These are phyloP conservation scores for Grammothele lineata DNA, from an alignment of 768 basidiomycete genomes.

Conservation along the genomic window DNA sequence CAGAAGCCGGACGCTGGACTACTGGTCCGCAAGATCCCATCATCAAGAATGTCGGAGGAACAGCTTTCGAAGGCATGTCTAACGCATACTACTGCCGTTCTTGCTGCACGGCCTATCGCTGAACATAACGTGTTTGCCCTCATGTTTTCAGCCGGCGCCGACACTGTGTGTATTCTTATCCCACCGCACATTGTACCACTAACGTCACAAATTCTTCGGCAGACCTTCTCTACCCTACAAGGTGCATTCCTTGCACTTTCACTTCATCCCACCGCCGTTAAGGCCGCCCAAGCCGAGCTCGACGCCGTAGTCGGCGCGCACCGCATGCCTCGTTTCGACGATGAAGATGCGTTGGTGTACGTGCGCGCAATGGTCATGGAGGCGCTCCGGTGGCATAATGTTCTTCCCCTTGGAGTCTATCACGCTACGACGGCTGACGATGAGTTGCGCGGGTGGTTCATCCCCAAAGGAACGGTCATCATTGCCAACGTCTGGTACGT, in stretches of 20 bases:
- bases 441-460: conserved; percentile 35
- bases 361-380: conserved; percentile 15
- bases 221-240: neutral
- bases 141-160: neutral
- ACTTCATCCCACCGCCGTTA: too few species aligned
- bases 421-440: conserved; percentile 36
- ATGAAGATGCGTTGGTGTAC: conserved; percentile 12
- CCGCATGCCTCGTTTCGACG: conserved; percentile 14
- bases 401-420: conserved; percentile 3
- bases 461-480: conserved; percentile 28
- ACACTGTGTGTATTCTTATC: neutral
- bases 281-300: too few species aligned
- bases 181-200: neutral
- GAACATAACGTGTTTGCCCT: too few species aligned
- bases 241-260: conserved; percentile 6
- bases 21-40: too few species aligned
- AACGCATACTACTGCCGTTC: too few species aligned
- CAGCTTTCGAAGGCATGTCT: too few species aligned
- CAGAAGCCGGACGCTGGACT: too few species aligned
- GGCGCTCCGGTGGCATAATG: conserved; percentile 9
- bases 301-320: conserved; percentile 11
- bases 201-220: neutral
- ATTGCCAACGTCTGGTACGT: conserved; percentile 15
- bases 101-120: too few species aligned
- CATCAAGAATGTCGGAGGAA: too few species aligned